A percentile compares a stretch with the other conserved stretches of the same genome.
These are phyloP conservation scores for Colletotrichum orbiculare DNA, from an alignment of 2,329 filamentous ascomycete genomes.

Conservation along the genomic window DNA sequence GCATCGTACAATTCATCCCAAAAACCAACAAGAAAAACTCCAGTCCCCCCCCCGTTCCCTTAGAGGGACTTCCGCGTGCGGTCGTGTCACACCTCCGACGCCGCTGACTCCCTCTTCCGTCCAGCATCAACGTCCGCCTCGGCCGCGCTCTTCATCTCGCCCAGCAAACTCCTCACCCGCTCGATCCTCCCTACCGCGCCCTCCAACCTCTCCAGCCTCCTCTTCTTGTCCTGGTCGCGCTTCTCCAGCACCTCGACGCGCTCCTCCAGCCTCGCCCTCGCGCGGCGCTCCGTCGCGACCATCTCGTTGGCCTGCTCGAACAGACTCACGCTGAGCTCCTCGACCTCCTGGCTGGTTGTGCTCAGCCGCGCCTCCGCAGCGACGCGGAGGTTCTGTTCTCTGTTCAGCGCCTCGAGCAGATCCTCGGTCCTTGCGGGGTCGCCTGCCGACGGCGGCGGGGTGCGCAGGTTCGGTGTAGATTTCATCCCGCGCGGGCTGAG, in stretches of 20 bases:
- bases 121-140: slow-evolving; percentile 6
- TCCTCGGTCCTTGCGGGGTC: slow-evolving; percentile 53
- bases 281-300: slow-evolving; percentile 81
- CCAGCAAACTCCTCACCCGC: slow-evolving; percentile 72
- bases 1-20: slow-evolving; percentile 12
- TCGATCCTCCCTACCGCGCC: slow-evolving; percentile 77
- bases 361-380: slow-evolving; percentile 76
- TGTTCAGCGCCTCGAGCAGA: slow-evolving; percentile 71
- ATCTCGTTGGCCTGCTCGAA: slow-evolving; percentile 91
- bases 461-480: slow-evolving; percentile 53
- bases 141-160: slow-evolving; percentile 40
- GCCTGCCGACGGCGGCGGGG: slow-evolving; percentile 38
- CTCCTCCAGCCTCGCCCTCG: slow-evolving; percentile 77
- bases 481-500: slow-evolving; percentile 55
- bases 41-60: too few species aligned
- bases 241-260: slow-evolving; percentile 75
- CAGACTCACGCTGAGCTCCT: slow-evolving; percentile 79
- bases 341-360: slow-evolving; percentile 77
- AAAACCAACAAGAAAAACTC: too few species aligned
- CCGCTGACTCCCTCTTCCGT: background rate
- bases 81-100: too few species aligned
- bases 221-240: slow-evolving; percentile 76
- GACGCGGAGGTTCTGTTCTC: slow-evolving; percentile 74
- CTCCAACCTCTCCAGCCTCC: slow-evolving; percentile 76
- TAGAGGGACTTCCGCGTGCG: too few species aligned